Base-by-base conservation (phyloP, 192 early-diverging fungal species). In the Coemansia sp. region DNA sequence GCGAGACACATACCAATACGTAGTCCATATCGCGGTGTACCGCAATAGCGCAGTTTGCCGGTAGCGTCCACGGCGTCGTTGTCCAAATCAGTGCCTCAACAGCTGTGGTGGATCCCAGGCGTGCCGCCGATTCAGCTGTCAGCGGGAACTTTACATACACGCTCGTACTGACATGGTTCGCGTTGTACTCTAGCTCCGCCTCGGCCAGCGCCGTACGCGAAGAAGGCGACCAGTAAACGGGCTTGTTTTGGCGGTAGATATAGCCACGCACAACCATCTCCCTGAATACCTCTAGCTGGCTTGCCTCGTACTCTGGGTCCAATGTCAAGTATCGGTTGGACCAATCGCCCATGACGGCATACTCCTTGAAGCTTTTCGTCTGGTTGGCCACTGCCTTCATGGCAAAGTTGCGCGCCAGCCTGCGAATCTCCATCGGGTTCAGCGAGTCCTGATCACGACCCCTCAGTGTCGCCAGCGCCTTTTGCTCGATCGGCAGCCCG, bases 211-310 rank as follows among this genome's bases (percentile, higher is more conserved):
- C 91, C 13, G 92, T 91, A 63, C 87, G 86, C 49, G 92, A 92
- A 3, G 92, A 94, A 4, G 92, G 92, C 33, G 91, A 94, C 91
- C 91, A 94, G 70, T 90, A 92, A 3, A 94, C 92, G 1, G 92
- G 92, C 64, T 91, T 91, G 75, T 88, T 85, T 68, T 90, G 89
- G 13, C 92, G 86, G 62, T 91, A 91, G 23, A 94, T 91, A 26
- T 89, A 87, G 7, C 89, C 89, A 66, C 86, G 86, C 66, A 86
- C 82, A 67, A 91, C 85, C 92, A 94, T 91, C 21, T 84, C 79
- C 30, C 84, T 78, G 64, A 94, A 94, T 10, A 94, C 80, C 43
- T 86, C 73, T 21, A 94, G 72, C 70, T 94, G 92, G 28, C 86
- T 82, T 21, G 88, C 84, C 70, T 92, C 91, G 64, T 91, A 94